phyloP scores from a whole-genome alignment of 148 eudicot species.

The Drosera capensis region DNA sequence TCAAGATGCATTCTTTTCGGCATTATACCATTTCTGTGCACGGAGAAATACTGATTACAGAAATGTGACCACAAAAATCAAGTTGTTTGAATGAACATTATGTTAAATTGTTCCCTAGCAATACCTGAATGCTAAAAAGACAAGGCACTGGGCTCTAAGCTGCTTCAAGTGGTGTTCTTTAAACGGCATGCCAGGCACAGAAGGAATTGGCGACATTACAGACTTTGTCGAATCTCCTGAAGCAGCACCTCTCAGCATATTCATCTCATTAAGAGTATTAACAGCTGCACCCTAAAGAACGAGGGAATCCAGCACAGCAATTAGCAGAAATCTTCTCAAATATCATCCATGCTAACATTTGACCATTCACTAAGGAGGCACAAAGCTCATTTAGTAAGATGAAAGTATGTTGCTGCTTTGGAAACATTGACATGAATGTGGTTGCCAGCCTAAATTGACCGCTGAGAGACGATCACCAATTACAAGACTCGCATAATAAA shows the following conservation, averaged over 20 bases:
- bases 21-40: conserved; percentile 64
- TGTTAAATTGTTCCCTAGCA: conserved; percentile 1
- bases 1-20: conserved; percentile 88
- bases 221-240: conserved; percentile 63
- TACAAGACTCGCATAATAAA: no score
- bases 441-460: no score
- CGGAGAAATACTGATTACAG: conserved; percentile 6
- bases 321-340: no score
- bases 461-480: no score
- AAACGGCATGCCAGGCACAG: conserved; percentile 52
- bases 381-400: no score
- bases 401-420: no score
- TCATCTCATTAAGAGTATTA: conserved; percentile 24
- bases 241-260: conserved; percentile 32
- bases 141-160: conserved; percentile 97
- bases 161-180: conserved; percentile 93
- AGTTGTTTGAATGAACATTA: neutral
- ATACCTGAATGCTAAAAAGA: conserved; percentile 87
- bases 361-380: no score
- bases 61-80: neutral
- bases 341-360: no score
- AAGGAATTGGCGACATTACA: conserved; percentile 26
- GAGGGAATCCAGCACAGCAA: no score
- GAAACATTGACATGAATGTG: no score
- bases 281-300: neutral